Evolutionary conservation across 495 filamentous ascomycete genomes (phyloP), one percentile per base, ranked within the genome.

Genomic region (Filosporella fistucella): DNA sequence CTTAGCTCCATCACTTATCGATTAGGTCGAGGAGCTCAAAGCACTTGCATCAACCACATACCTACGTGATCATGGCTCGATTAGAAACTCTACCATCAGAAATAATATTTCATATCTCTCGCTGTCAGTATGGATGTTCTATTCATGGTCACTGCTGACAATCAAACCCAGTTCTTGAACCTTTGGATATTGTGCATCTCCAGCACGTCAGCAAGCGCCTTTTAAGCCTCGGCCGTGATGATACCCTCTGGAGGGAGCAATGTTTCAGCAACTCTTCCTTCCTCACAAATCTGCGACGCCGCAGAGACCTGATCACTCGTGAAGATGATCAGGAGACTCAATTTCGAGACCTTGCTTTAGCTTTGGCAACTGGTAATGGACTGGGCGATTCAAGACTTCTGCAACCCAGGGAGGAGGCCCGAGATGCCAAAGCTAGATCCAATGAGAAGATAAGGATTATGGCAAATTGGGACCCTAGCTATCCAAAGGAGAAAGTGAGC

Each of bases 401-500:
- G 50, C 13, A 38, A 42, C 41, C 58, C 30, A 48, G 42, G 2
- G 25, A 18, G 42, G 56, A 45, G 54, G 49, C 43, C 22, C 28
- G 36, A 45, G 60, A 46, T 55, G 48, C 56, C 43, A 64, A 51
- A 51, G 54, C 45, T 45, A 47, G 21, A 35, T 54, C 38, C 42
- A 63, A 64, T 58, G 58, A 76, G 72, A 66, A 78, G 68, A 50
- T 64, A 16, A 71, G 72, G 8, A 68, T 76, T 42, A 76, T 85
- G 41, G 82, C 80, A 4, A 86, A 85, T 52, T 95, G 89, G 89
- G 89, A 96, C 52, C 86, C 88, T 1, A 77, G 78, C 4, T 85
- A 84, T 48, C 80, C 84, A 12, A 65, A 68, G 11, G 84, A 88
- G 61, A 67, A 68, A 29, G 69, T 86, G 12, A 77, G 86, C 41